Percentiles rank a stretch among this genome's conserved stretches.
Conservation (phyloP, 2,329 filamentous ascomycete species). For the Fusarium penzigii region DNA sequence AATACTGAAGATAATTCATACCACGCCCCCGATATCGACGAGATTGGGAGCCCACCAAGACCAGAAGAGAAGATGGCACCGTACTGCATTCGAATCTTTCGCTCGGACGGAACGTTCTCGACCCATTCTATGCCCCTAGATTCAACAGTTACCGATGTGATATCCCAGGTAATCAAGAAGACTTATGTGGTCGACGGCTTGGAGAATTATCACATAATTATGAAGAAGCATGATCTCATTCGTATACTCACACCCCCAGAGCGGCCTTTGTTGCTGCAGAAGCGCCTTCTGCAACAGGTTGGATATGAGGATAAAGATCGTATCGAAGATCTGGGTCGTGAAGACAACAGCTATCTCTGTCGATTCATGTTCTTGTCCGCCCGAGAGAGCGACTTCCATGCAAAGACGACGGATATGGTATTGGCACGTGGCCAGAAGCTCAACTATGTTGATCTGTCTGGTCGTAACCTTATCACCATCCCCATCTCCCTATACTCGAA, state of each 20-base stretch:
- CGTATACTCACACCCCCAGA: conserved; percentile 78
- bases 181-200: conserved; percentile 87
- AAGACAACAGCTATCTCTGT: conserved; percentile 96
- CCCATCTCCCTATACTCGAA: conserved; percentile 93
- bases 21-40: conserved; percentile 63
- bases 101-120: conserved; percentile 89
- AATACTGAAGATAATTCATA: conserved; percentile 64
- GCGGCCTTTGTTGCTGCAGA: conserved; percentile 87
- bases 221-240: conserved; percentile 89
- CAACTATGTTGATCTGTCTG: conserved; percentile 89
- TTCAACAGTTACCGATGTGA: conserved; percentile 82
- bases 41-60: conserved; percentile 65
- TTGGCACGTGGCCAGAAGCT: conserved; percentile 85
- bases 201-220: conserved; percentile 92
- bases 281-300: conserved; percentile 84
- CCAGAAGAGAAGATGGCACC: conserved; percentile 73
- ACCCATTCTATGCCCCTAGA: conserved; percentile 84
- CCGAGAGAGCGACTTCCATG: conserved; percentile 78
- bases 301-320: conserved; percentile 86
- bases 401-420: conserved; percentile 70
- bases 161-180: conserved; percentile 90
- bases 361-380: conserved; percentile 93
- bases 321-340: conserved; percentile 89
- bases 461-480: conserved; percentile 89
- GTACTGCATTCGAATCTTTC: conserved; percentile 95